Percentiles rank a stretch among this genome's conserved stretches.
These are phyloP conservation scores for Melastoma candidum DNA, from an alignment of 441 rosid genomes.

Conservation along the genomic window DNA sequence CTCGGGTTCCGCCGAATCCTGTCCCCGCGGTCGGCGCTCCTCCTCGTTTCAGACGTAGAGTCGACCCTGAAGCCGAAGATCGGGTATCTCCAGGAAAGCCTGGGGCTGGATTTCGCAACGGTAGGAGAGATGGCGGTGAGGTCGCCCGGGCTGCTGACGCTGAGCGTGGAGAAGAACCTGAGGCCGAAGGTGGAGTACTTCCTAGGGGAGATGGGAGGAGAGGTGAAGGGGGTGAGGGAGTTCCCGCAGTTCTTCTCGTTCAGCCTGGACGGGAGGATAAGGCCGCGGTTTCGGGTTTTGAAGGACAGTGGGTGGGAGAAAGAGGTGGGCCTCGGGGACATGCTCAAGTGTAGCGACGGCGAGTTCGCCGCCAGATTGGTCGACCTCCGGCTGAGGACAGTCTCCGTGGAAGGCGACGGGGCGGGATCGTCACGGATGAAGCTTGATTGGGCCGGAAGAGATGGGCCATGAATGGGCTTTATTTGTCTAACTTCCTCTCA, in stretches of 20 bases:
- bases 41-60: constrained; percentile 62
- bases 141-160: constrained; percentile 63
- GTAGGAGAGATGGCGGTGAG: constrained; percentile 59
- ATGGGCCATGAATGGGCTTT: no score
- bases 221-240: constrained; percentile 45
- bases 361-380: constrained; percentile 48
- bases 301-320: constrained; percentile 33
- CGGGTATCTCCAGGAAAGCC: constrained; percentile 29
- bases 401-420: background rate
- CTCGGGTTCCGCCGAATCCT: constrained; percentile 45
- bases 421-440: no score
- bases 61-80: constrained; percentile 47
- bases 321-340: constrained; percentile 49
- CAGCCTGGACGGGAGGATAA: constrained; percentile 82
- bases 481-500: no score
- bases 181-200: constrained; percentile 57
- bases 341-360: constrained; percentile 76
- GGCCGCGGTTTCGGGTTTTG: constrained; percentile 63
- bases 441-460: no score
- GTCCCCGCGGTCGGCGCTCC: constrained; percentile 36
- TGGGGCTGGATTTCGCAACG: constrained; percentile 46
- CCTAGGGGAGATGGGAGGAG: constrained; percentile 48
- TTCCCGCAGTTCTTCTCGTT: constrained; percentile 86
- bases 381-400: constrained; percentile 37
- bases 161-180: constrained; percentile 58